Evolutionary conservation across 495 filamentous ascomycete species (phyloP), one percentile per base, ranked within the genome.

Genomic region (Chaetomium fimeti): DNA sequence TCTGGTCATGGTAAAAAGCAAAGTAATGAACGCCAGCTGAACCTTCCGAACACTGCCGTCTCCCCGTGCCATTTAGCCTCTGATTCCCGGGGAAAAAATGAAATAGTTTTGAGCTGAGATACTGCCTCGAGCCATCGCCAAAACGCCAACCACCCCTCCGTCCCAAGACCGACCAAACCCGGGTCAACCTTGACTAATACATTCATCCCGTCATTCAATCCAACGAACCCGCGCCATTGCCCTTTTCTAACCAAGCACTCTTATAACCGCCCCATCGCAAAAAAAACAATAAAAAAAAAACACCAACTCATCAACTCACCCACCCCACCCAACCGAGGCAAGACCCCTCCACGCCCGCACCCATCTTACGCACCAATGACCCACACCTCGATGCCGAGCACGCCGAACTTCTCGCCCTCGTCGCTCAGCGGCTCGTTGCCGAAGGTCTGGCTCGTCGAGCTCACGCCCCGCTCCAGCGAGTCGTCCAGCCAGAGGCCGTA

Each of bases 361-460:
- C 29, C 29, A 15, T 13, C 8, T 32, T 36, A 66, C 42, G 54
- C 67, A 38, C 75, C 87, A 62, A 97, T 83, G 72, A 87, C 91
- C 93, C 93, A 98, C 22, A 97, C 74, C 79, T 98, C 95, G 3
- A 97, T 90, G 11, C 92, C 93, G 2, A 97, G 67, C 7, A 98
- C 84, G 59, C 94, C 92, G 71, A 97, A 98, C 72, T 96, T 97
- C 69, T 87, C 85, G 6, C 94, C 94, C 64, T 94, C 91, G 62
- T 96, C 93, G 66, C 93, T 97, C n/a, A 98, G 82, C 36, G 88
- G 88, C 78, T 98, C 92, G 68, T 98, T 98, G 1, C 92, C 92
- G 75, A 98, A 98, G 3, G 94, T 98, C 69, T 89, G 87, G 71
- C 91, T 93, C 7, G 83, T 75, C 51, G 88, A 83, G 68, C 89